Evolutionary conservation across 208 protist genomes (phyloP).

Genomic region (Trichomonas vaginalis): DNA sequence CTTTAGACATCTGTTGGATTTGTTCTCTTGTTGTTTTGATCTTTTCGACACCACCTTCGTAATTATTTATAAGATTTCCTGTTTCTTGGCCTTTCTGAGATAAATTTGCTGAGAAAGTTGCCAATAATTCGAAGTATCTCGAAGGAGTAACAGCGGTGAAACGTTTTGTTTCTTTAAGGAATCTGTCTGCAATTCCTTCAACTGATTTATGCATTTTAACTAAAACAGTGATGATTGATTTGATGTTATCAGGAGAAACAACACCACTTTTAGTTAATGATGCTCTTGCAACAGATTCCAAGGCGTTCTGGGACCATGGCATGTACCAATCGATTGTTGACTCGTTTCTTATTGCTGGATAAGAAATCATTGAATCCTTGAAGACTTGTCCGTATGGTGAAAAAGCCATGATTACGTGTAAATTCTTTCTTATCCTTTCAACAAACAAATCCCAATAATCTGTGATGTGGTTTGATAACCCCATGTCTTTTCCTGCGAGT

Average conservation of each 20-base stretch:
- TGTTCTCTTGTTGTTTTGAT: neutral
- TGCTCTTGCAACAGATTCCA: slow-evolving; percentile 56
- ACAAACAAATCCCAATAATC: slow-evolving; percentile 73
- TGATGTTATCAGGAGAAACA: neutral
- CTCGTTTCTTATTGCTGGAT: slow-evolving; percentile 86
- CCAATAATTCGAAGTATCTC: neutral
- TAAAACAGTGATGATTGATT: slow-evolving; percentile 31
- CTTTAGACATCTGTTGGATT: neutral
- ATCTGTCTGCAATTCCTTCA: neutral
- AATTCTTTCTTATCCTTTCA: slow-evolving; percentile 64
- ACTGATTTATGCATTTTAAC: slow-evolving; percentile 57
- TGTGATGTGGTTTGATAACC: slow-evolving; percentile 43
- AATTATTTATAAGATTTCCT: neutral
- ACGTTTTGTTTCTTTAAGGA: neutral
- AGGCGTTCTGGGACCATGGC: slow-evolving; percentile 73
- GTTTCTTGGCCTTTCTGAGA: slow-evolving; percentile 44
- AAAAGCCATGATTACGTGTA: slow-evolving; percentile 81
- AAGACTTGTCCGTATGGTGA: slow-evolving; percentile 77
- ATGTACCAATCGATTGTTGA: slow-evolving; percentile 90
- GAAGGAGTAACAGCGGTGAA: neutral
- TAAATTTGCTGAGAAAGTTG: neutral
- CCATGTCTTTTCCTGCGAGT: slow-evolving; percentile 50
- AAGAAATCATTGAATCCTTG: slow-evolving; percentile 71
- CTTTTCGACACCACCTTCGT: neutral
- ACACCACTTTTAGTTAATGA: neutral